Conservation (phyloP, 192 early-diverging fungal species). For the Funneliformis geosporum region DNA sequence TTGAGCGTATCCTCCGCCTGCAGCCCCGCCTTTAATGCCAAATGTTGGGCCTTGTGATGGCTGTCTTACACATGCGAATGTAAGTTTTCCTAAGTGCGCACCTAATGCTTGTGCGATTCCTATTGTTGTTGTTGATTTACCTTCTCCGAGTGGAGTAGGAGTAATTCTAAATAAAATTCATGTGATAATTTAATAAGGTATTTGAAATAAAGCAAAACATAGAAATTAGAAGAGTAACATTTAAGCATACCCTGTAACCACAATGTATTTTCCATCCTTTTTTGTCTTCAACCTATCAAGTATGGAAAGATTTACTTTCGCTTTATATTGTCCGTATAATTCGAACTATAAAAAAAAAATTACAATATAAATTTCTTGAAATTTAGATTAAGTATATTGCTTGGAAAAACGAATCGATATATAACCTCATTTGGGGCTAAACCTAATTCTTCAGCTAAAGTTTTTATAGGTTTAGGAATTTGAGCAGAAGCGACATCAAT, state of each 20-base stretch:
- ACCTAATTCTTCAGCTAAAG: constrained; percentile 84
- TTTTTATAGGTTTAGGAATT: constrained; percentile 78
- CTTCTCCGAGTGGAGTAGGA: constrained; percentile 97
- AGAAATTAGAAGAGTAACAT: too few relatives aligned
- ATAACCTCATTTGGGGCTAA: constrained; percentile 65
- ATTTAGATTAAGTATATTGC: too few relatives aligned
- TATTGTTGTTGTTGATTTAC: constrained; percentile 97
- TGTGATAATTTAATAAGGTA: too few relatives aligned
- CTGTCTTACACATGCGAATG: constrained; percentile 96
- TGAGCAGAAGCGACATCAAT: constrained; percentile 93
- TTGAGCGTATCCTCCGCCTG: constrained; percentile 98
- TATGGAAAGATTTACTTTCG: constrained; percentile 84
- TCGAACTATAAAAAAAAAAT: constrained; percentile 59
- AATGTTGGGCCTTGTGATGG: constrained; percentile 99
- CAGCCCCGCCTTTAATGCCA: constrained; percentile 98
- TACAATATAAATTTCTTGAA: too few relatives aligned
- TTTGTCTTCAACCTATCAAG: constrained; percentile 80
- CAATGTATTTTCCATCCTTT: constrained; percentile 87
- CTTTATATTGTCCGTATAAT: constrained; percentile 85
- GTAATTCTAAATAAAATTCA: constrained; percentile 67
- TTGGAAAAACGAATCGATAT: too few relatives aligned
- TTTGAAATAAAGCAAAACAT: too few relatives aligned
- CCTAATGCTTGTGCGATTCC: constrained; percentile 96
- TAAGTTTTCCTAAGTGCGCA: constrained; percentile 82
- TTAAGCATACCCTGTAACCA: constrained; percentile 78